These are phyloP conservation scores for Penicillium bovifimosum DNA, from an alignment of 495 filamentous ascomycete species.

Conservation along the genomic window DNA sequence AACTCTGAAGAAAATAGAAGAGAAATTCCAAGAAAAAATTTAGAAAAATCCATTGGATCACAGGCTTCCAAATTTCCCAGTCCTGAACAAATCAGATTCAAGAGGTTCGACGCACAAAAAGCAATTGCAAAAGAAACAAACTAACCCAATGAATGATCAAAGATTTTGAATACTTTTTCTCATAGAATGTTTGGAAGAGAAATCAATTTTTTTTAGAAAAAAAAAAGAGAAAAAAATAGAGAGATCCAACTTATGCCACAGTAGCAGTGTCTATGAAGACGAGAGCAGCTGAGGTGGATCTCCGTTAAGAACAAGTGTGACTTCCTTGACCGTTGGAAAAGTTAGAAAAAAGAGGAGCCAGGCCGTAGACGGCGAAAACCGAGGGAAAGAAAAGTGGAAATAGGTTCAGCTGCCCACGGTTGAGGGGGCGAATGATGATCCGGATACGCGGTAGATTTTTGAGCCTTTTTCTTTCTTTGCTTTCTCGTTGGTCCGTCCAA, in stretches of 20 bases:
- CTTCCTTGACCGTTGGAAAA: background rate
- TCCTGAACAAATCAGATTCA: slow-evolving; percentile 18
- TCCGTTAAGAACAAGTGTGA: background rate
- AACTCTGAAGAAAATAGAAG: background rate
- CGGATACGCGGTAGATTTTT: background rate
- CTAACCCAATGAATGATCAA: slow-evolving; percentile 3
- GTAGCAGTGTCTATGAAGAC: slow-evolving; percentile 1
- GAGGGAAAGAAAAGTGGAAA: slow-evolving; percentile 5
- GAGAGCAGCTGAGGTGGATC: slow-evolving; percentile 4
- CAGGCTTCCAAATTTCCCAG: background rate
- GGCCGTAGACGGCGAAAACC: background rate
- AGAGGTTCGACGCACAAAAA: slow-evolving; percentile 9
- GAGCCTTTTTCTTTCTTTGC: background rate
- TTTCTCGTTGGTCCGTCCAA: background rate
- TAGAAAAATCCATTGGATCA: slow-evolving; percentile 19
- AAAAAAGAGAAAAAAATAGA: background rate
- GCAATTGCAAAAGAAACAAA: background rate
- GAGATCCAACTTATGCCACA: background rate
- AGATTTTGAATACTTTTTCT: background rate
- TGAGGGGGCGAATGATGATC: slow-evolving; percentile 30
- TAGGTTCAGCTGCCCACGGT: slow-evolving; percentile 27
- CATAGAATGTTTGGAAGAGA: background rate
- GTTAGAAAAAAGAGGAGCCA: background rate
- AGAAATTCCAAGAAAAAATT: slow-evolving; percentile 9
- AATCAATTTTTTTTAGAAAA: background rate